Conservation (phyloP, 2,329 filamentous ascomycete species). For the Stagonosporopsis rhizophila region DNA sequence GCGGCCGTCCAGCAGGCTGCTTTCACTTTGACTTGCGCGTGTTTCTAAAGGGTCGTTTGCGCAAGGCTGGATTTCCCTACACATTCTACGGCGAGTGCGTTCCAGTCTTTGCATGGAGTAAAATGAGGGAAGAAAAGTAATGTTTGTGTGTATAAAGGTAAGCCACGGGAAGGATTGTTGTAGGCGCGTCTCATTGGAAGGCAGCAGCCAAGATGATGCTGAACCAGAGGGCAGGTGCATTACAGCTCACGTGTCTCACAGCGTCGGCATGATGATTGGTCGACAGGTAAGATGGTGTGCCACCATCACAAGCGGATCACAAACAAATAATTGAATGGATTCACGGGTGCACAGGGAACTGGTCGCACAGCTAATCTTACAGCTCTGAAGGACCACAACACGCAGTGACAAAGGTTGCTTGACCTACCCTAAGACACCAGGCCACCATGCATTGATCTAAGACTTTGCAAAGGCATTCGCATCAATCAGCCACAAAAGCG, state of each 20-base stretch:
- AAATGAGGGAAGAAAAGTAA: background rate
- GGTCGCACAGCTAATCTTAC: background rate
- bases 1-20: background rate
- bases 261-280: background rate
- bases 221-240: slow-evolving; percentile 8
- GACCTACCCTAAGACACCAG: background rate
- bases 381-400: background rate
- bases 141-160: background rate
- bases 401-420: background rate
- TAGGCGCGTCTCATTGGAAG: slow-evolving; percentile 2
- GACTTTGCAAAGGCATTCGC: no score
- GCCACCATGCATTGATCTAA: no score
- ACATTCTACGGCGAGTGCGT: background rate
- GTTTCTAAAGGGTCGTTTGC: background rate
- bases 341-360: background rate
- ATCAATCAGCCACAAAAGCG: no score
- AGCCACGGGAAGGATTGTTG: background rate
- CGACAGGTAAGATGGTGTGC: background rate
- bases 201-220: slow-evolving; percentile 12
- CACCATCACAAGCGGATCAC: background rate
- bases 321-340: background rate
- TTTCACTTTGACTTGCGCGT: slow-evolving; percentile 6
- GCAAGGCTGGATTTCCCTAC: slow-evolving; percentile 12
- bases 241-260: slow-evolving; percentile 2
- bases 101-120: background rate